A percentile compares a stretch with the other conserved stretches of the same genome.
These are phyloP conservation scores for Hyphopichia burtonii DNA, from an alignment of 1,139 yeast genomes.

Conservation along the genomic window DNA sequence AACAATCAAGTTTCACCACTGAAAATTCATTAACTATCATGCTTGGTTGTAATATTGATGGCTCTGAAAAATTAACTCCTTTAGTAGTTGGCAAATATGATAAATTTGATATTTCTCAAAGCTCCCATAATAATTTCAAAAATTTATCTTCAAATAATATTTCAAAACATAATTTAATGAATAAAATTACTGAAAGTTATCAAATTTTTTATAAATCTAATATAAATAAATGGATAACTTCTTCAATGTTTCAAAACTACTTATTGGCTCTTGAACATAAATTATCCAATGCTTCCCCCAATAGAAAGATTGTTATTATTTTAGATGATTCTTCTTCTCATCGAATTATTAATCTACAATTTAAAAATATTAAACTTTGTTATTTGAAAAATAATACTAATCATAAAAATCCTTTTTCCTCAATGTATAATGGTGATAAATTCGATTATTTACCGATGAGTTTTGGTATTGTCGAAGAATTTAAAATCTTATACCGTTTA, in stretches of 20 bases:
- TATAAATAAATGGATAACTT: conserved; percentile 63
- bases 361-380: conserved; percentile 50
- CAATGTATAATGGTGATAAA: conserved; percentile 35
- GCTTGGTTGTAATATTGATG: conserved; percentile 64
- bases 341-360: conserved; percentile 55
- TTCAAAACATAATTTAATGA: conserved; percentile 29
- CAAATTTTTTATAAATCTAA: conserved; percentile 59
- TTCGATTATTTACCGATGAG: conserved; percentile 60
- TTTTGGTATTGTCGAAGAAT: conserved; percentile 65
- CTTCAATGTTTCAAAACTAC: conserved; percentile 66
- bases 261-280: conserved; percentile 59
- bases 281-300: conserved; percentile 32
- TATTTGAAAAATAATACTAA: conserved; percentile 41
- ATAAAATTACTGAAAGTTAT: conserved; percentile 51
- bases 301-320: conserved; percentile 52
- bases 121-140: conserved; percentile 32
- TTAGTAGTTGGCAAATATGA: conserved; percentile 62
- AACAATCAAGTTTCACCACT: conserved; percentile 44
- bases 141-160: conserved; percentile 16
- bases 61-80: conserved; percentile 61
- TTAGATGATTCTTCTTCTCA: conserved; percentile 66
- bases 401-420: conserved; percentile 39
- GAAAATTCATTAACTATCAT: conserved; percentile 59
- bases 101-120: conserved; percentile 45
- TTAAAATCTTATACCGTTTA: conserved; percentile 56